Evolutionary conservation across 2,329 filamentous ascomycete genomes (phyloP), one percentile per base, ranked within the genome.

Genomic region (Neofusicoccum sp.): DNA sequence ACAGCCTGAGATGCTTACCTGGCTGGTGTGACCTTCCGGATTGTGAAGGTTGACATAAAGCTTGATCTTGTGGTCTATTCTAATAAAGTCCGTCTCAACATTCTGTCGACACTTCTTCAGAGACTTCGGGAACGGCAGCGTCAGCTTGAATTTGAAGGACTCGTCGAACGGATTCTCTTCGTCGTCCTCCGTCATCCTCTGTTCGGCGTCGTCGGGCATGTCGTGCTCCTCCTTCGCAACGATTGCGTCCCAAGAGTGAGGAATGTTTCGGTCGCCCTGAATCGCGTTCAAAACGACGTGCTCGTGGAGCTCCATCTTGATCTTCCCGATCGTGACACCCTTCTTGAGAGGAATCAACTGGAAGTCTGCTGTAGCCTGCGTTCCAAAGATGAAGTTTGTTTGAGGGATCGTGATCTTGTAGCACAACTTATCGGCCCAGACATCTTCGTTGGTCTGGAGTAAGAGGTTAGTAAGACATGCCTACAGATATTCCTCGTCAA

Each of bases 361-460:
- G 80, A 97, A 94, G 69, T 96, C 89, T 64, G 97, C 84, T 1
- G 88, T 87, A 54, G 98, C 88, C 28, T 85, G 84, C n/a, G 92
- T 96, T 56, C 95, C 95, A 71, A 97, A 96, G 16, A 97, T 90
- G 61, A 97, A 89, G 1, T 95, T 95, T 79, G 97, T 97, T 71
- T 92, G 93, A 0, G 95, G 94, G 9, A 96, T 91, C 64, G 92
- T 87, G 66, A 99, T 93, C 34, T 92, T 94, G 79, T 99, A 99
- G 75, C 96, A 92, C 70, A 98, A 86, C 81, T 99, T 99, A 80
- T 97, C 95, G 5, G 93, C 91, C 95, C 95, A 99, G 67, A 96
- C 90, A 73, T 97, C 97, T 77, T 97, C 93, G 67, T 98, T 93
- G 66, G 91, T 84, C 81, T 85, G 39, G 11, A 44, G 8, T 47